Conservation (phyloP, 2,329 filamentous ascomycete genomes). For the Blumeria graminis region DNA sequence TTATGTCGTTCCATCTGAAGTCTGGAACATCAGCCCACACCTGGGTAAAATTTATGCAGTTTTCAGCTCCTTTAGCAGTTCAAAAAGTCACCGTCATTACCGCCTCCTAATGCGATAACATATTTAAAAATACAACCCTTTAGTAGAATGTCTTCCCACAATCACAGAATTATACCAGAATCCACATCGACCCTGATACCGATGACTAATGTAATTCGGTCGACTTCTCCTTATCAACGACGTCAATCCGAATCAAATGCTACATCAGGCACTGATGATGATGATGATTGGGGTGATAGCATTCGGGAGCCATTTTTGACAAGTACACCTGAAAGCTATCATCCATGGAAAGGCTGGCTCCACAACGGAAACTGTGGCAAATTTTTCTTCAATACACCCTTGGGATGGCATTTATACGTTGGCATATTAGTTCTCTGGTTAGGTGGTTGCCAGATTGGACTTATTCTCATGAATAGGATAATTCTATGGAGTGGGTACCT, state of each 20-base stretch:
- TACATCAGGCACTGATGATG: conserved; percentile 23
- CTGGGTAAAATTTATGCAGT: neutral
- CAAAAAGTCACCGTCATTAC: conserved; percentile 11
- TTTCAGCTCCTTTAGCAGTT: conserved; percentile 8
- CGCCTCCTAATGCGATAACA: conserved; percentile 8
- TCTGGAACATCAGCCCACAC: too few relatives aligned
- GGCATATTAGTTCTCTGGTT: conserved; percentile 23
- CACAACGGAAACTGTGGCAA: conserved; percentile 21
- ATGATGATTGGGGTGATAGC: conserved; percentile 15
- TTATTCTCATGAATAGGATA: conserved; percentile 25
- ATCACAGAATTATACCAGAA: conserved; percentile 4
- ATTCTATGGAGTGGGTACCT: conserved; percentile 21
- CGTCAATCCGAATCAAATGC: conserved; percentile 17
- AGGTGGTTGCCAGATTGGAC: conserved; percentile 21
- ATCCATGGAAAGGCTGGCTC: conserved; percentile 15
- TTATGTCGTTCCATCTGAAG: too few relatives aligned
- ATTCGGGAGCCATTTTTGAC: conserved; percentile 14
- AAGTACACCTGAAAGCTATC: conserved; percentile 9
- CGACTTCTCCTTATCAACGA: conserved; percentile 20
- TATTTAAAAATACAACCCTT: too few relatives aligned
- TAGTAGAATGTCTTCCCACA: conserved; percentile 9
- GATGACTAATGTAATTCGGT: conserved; percentile 21
- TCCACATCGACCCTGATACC: conserved; percentile 14
- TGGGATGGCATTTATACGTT: conserved; percentile 24
- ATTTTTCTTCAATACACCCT: conserved; percentile 22